Evolutionary conservation across 202 grass and related monocot species (phyloP).

Genomic region (Saccharum hybrid): DNA sequence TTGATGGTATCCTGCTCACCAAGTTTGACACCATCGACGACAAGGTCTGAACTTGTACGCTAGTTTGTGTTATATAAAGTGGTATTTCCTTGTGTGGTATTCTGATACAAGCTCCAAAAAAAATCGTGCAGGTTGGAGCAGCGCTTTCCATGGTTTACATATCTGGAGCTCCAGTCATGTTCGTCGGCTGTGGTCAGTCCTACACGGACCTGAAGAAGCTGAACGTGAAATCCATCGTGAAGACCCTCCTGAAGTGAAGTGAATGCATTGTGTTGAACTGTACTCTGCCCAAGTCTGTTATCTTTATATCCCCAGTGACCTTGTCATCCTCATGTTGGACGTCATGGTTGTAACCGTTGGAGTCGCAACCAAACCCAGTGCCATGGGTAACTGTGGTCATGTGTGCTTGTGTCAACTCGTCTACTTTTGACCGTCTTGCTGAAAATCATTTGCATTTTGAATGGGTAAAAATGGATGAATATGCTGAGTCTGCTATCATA

Average conservation of each 20-base stretch:
- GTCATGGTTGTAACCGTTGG: background rate
- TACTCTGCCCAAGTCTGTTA: conserved; percentile 32
- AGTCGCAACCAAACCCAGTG: background rate
- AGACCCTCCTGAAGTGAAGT: conserved; percentile 91
- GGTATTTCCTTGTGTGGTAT: background rate
- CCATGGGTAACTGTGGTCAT: background rate
- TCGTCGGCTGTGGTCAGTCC: conserved; percentile 85
- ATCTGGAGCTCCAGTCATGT: conserved; percentile 95
- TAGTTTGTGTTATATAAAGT: conserved; percentile 4
- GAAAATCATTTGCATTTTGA: background rate
- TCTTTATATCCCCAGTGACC: conserved; percentile 65
- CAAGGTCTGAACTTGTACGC: conserved; percentile 59
- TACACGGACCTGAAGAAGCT: conserved; percentile 99
- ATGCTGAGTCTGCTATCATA: background rate
- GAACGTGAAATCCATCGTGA: conserved; percentile 92
- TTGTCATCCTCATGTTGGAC: conserved; percentile 50
- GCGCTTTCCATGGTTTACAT: conserved; percentile 92
- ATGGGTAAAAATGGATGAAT: background rate
- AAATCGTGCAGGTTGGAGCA: conserved; percentile 70
- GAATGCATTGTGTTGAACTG: conserved; percentile 42
- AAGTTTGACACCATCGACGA: conserved; percentile 97
- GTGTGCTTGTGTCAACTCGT: background rate
- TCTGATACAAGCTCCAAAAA: conserved; percentile 9
- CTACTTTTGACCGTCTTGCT: conserved; percentile 6
- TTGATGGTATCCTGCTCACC: conserved; percentile 92